Percentiles rank a stretch among this genome's conserved stretches.
Conservation (phyloP, 2,329 filamentous ascomycete species). For the Blumeriella jaapii region DNA sequence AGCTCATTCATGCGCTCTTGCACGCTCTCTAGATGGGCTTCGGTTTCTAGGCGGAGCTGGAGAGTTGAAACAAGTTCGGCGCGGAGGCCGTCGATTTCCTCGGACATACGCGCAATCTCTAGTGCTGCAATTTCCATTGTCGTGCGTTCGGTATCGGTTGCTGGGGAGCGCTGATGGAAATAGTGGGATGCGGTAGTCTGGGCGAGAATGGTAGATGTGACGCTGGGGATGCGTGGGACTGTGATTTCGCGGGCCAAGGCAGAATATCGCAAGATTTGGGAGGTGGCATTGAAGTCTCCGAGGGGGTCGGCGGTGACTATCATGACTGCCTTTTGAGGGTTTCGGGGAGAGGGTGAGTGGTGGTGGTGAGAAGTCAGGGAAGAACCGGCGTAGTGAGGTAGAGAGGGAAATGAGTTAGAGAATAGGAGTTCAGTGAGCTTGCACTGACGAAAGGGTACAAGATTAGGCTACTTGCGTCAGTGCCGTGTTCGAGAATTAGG, state of each 20-base stretch:
- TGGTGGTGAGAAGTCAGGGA: slow-evolving; percentile 23
- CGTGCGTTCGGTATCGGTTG: slow-evolving; percentile 39
- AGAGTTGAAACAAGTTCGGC: slow-evolving; percentile 60
- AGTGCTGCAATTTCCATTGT: slow-evolving; percentile 75
- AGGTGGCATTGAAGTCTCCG: slow-evolving; percentile 93
- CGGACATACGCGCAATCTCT: slow-evolving; percentile 68
- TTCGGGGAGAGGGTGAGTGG: slow-evolving; percentile 33
- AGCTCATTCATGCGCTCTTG: slow-evolving; percentile 54
- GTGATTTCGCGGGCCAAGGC: slow-evolving; percentile 88
- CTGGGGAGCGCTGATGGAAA: slow-evolving; percentile 25
- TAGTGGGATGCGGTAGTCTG: slow-evolving; percentile 18
- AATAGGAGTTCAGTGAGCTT: slow-evolving; percentile 78
- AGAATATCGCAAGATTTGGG: slow-evolving; percentile 88
- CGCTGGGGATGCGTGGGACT: slow-evolving; percentile 75
- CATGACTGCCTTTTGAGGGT: slow-evolving; percentile 85
- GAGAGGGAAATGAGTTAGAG: slow-evolving; percentile 65
- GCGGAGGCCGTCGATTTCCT: slow-evolving; percentile 66
- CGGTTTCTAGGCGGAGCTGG: slow-evolving; percentile 56
- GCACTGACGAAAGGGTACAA: slow-evolving; percentile 72
- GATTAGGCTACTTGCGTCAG: slow-evolving; percentile 42
- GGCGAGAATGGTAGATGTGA: slow-evolving; percentile 54
- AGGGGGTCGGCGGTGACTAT: slow-evolving; percentile 88
- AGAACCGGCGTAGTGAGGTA: slow-evolving; percentile 8
- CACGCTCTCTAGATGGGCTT: slow-evolving; percentile 58
- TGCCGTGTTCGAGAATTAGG: background rate